Conservation (phyloP, 2,329 filamentous ascomycete species). For the Didymosphaeria variabile region DNA sequence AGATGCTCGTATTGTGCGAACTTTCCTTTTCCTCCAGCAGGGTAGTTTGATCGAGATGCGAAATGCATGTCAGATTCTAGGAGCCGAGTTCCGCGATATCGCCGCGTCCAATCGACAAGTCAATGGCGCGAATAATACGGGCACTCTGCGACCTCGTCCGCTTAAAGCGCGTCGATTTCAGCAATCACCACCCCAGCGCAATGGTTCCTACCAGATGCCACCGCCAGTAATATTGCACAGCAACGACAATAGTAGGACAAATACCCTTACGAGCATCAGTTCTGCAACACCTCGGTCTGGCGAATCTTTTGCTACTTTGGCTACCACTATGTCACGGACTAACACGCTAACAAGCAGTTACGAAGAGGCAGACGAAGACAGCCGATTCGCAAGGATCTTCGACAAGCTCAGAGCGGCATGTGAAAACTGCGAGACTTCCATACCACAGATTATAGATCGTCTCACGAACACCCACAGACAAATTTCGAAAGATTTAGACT, state of each 20-base stretch:
- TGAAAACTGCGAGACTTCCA: slow-evolving; percentile 74
- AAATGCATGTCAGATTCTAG: slow-evolving; percentile 65
- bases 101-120: slow-evolving; percentile 32
- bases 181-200: slow-evolving; percentile 45
- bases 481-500: slow-evolving; percentile 42
- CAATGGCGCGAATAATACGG: slow-evolving; percentile 30
- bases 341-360: slow-evolving; percentile 68
- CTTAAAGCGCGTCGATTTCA: slow-evolving; percentile 43
- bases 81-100: slow-evolving; percentile 48
- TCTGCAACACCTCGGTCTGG: slow-evolving; percentile 78
- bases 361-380: slow-evolving; percentile 75
- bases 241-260: slow-evolving; percentile 61
- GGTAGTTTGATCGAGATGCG: slow-evolving; percentile 67
- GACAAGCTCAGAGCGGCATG: slow-evolving; percentile 77
- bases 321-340: slow-evolving; percentile 55
- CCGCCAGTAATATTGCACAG: slow-evolving; percentile 55
- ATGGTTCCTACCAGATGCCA: slow-evolving; percentile 42
- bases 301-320: slow-evolving; percentile 76
- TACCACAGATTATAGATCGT: slow-evolving; percentile 62
- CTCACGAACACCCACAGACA: slow-evolving; percentile 41
- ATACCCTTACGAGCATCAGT: slow-evolving; percentile 60
- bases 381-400: slow-evolving; percentile 83
- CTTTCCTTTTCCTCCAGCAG: slow-evolving; percentile 67
- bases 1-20: slow-evolving; percentile 66
- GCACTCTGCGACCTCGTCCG: slow-evolving; percentile 42